A percentile compares a stretch with the other conserved stretches of the same genome.
These are phyloP conservation scores for Phytophthora sp. DNA, from an alignment of 352 stramenopile species.

Conservation along the genomic window DNA sequence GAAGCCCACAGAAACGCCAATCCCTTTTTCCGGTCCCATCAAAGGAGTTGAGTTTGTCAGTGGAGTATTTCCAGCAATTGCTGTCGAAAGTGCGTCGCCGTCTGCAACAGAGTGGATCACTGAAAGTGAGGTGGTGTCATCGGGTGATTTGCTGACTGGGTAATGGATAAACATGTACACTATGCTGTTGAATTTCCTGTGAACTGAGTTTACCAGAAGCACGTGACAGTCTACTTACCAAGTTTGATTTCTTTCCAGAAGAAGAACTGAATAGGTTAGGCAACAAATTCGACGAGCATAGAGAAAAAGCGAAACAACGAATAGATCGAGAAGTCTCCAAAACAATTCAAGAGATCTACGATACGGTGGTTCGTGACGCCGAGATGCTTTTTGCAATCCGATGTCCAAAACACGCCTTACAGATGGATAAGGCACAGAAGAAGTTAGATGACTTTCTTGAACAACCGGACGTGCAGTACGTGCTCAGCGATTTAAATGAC, in stretches of 20 bases:
- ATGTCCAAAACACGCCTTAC: not conserved
- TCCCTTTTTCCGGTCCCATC: conserved; percentile 1
- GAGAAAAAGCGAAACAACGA: not conserved
- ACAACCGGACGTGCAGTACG: not conserved
- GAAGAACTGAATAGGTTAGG: conserved; percentile 5
- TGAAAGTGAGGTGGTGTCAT: not conserved
- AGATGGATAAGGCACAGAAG: not conserved
- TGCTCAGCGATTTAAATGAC: too few relatives aligned
- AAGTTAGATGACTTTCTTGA: not conserved
- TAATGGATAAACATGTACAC: conserved; percentile 6
- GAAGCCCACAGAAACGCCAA: not conserved
- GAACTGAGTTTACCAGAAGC: not conserved
- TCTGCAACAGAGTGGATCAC: conserved; percentile 13
- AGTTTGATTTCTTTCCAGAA: conserved; percentile 8
- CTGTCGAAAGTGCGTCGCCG: conserved; percentile 13
- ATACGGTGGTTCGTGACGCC: not conserved
- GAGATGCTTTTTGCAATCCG: conserved; percentile 17
- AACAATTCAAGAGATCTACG: not conserved
- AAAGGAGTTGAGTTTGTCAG: conserved; percentile 15
- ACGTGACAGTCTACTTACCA: conserved; percentile 5
- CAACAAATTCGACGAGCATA: not conserved
- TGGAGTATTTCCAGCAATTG: conserved; percentile 14
- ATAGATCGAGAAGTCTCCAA: not conserved
- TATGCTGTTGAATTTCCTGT: not conserved
- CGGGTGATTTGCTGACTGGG: conserved; percentile 14